Conservation (phyloP, 805 yeast species). For the Wickerhamomyces queroliae region DNA sequence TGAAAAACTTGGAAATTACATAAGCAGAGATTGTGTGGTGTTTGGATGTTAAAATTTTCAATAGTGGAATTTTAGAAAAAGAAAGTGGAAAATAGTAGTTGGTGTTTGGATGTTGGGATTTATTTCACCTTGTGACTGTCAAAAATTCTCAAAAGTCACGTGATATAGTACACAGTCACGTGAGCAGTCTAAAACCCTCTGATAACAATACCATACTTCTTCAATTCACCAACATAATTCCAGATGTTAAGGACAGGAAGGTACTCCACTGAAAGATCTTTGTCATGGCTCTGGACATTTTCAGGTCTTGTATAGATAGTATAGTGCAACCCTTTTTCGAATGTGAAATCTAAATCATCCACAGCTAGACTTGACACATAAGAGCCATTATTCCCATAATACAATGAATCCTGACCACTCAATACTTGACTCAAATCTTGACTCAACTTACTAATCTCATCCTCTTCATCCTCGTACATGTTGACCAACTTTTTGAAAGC, state of each 20-base stretch:
- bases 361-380: constrained; percentile 16
- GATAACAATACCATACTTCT: constrained; percentile 19
- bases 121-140: background rate
- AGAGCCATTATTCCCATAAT: constrained; percentile 11
- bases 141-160: background rate
- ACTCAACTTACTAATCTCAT: constrained; percentile 11
- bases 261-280: constrained; percentile 16
- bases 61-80: background rate
- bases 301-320: constrained; percentile 18
- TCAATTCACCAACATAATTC: constrained; percentile 19
- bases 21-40: background rate
- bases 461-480: constrained; percentile 37
- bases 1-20: background rate
- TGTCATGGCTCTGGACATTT: background rate
- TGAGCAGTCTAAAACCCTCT: no score
- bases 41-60: background rate
- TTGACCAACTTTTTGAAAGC: constrained; percentile 33
- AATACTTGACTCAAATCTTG: background rate
- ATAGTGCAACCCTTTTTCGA: constrained; percentile 12
- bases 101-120: constrained; percentile 10
- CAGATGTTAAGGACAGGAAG: constrained; percentile 24
- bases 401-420: constrained; percentile 2
- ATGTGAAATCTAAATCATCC: constrained; percentile 7
- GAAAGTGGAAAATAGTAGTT: background rate
- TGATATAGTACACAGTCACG: no score